A percentile compares a stretch with the other conserved stretches of the same genome.
Evolutionary conservation across 2,329 filamentous ascomycete species (phyloP).

Genomic region (Alternaria sp.): DNA sequence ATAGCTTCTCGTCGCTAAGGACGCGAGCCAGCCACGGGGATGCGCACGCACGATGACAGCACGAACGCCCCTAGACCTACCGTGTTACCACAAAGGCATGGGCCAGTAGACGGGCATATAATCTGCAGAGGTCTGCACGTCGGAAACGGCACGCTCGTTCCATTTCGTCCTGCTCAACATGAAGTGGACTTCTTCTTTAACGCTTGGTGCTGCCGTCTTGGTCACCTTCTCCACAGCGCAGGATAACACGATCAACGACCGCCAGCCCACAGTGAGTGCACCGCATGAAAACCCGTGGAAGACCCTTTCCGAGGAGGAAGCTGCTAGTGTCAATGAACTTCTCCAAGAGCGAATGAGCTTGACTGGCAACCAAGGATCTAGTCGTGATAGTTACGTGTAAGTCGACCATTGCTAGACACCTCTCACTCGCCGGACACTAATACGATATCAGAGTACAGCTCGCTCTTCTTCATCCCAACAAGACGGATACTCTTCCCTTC

Average conservation of each 20-base stretch:
- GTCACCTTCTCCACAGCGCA: slow-evolving; percentile 5
- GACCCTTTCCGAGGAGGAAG: slow-evolving; percentile 16
- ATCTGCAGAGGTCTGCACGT: background rate
- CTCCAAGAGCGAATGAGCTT: slow-evolving; percentile 13
- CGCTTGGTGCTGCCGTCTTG: slow-evolving; percentile 6
- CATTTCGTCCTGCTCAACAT: background rate
- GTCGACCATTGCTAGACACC: background rate
- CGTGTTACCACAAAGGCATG: background rate
- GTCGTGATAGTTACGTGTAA: slow-evolving; percentile 21
- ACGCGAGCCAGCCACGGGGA: background rate
- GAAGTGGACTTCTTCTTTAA: slow-evolving; percentile 3
- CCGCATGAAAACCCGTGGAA: slow-evolving; percentile 19
- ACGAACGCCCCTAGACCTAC: background rate
- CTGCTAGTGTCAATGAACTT: slow-evolving; percentile 11
- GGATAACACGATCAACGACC: background rate
- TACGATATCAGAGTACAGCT: slow-evolving; percentile 8
- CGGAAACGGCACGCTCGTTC: background rate
- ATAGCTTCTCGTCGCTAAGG: background rate
- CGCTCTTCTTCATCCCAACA: slow-evolving; percentile 25
- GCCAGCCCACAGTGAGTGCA: slow-evolving; percentile 13
- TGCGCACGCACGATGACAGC: slow-evolving; percentile 1
- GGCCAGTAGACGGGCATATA: slow-evolving; percentile 1
- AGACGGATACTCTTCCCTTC: slow-evolving; percentile 25
- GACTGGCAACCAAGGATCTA: slow-evolving; percentile 14
- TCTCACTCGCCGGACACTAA: background rate